Percentiles rank a stretch among this genome's conserved stretches.
These are phyloP conservation scores for Mycena belliarum DNA, from an alignment of 768 basidiomycete species.

Conservation along the genomic window DNA sequence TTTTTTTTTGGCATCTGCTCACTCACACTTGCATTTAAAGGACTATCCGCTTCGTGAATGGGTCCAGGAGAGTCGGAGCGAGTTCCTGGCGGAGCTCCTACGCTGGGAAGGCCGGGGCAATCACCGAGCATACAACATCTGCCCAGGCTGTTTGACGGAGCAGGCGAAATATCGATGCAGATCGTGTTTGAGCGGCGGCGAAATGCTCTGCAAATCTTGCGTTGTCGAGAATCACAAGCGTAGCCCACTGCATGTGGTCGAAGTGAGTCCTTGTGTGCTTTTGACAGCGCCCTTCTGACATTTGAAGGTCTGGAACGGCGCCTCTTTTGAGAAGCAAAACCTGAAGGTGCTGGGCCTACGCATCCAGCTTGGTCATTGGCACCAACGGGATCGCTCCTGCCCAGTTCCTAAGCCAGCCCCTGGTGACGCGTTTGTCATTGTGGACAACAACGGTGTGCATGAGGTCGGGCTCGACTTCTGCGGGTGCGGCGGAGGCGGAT, in stretches of 20 bases:
- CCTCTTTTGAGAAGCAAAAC: neutral
- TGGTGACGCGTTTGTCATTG: slow-evolving; percentile 12
- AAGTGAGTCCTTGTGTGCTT: slow-evolving; percentile 11
- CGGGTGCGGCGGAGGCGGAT: slow-evolving; percentile 8
- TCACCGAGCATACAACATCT: neutral
- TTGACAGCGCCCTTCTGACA: no score
- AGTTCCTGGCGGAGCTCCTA: neutral
- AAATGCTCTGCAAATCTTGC: slow-evolving; percentile 8
- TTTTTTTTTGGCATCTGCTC: no score
- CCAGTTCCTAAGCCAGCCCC: neutral
- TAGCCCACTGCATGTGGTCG: slow-evolving; percentile 13
- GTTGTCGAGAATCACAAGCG: neutral
- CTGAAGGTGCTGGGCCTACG: slow-evolving; percentile 16
- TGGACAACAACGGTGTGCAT: slow-evolving; percentile 15
- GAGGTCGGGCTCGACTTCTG: slow-evolving; percentile 19
- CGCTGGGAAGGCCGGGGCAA: neutral
- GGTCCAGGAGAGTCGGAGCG: neutral
- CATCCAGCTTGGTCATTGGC: slow-evolving; percentile 22
- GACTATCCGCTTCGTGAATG: neutral
- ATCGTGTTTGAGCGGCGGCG: slow-evolving; percentile 10
- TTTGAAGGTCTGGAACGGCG: slow-evolving; percentile 7
- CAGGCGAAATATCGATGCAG: slow-evolving; percentile 8
- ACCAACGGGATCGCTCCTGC: neutral
- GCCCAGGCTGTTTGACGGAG: neutral
- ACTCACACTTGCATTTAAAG: no score